A percentile compares a stretch with the other conserved stretches of the same genome.
Conservation (phyloP, 1,284 basidiomycete genomes). For the Meripilus lineatus region DNA sequence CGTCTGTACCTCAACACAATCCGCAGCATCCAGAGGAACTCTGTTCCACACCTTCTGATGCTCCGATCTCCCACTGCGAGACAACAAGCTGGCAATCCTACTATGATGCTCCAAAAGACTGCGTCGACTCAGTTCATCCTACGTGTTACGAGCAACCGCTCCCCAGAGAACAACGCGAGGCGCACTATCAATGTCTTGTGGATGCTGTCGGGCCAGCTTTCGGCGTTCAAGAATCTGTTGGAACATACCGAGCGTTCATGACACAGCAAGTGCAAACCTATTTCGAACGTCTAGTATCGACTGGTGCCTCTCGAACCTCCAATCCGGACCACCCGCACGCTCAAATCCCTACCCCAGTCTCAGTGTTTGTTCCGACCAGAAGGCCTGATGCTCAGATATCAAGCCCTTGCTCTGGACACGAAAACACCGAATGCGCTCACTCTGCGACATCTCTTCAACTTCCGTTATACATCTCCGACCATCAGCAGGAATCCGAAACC, state of each 20-base stretch:
- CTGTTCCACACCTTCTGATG: neutral
- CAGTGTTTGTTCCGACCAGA: neutral
- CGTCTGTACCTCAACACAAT: neutral
- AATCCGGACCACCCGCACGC: neutral
- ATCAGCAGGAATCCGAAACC: no score
- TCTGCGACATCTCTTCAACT: no score
- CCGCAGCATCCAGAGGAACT: neutral
- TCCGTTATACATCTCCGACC: no score
- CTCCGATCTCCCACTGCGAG: neutral
- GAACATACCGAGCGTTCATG: constrained; percentile 52
- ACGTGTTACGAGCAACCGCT: constrained; percentile 27
- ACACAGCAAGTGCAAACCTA: constrained; percentile 40
- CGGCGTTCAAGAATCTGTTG: constrained; percentile 47
- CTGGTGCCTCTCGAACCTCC: no score
- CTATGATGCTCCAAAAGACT: no score
- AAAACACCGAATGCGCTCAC: no score
- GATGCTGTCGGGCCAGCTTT: constrained; percentile 40
- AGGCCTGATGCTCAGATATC: neutral
- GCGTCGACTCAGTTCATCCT: no score
- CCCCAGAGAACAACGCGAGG: constrained; percentile 39
- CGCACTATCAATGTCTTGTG: constrained; percentile 47
- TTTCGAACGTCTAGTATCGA: constrained; percentile 37
- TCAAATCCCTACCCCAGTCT: neutral
- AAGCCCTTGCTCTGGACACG: neutral
- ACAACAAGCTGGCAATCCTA: neutral